Base-by-base conservation (phyloP, 768 basidiomycete species). In the Tylopilus vinaceipallidus region DNA sequence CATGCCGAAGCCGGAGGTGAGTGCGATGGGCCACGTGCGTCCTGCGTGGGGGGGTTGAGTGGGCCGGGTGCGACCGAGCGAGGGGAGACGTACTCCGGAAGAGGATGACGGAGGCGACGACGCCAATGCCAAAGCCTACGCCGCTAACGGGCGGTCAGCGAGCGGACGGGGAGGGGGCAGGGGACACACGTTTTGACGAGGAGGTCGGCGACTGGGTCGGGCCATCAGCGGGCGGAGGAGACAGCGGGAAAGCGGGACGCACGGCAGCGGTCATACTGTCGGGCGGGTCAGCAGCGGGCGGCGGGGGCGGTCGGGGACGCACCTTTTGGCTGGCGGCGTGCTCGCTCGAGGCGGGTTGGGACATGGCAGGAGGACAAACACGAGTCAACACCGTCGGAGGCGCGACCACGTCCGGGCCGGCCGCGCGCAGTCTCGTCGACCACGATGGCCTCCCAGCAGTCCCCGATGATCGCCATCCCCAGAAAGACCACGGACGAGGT, bases 401-500 rank as follows among this genome's bases (percentile, higher is more conserved):
- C n/a, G n/a, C n/a, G n/a, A n/a, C n/a, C n/a, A n/a, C n/a, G n/a
- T n/a, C n/a, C n/a, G n/a, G n/a, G n/a, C 12, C 7, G 14, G 13
- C 19, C 12, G 32, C 35, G 45, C 49, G 34, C 38, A 52, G 42
- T 41, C 20, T 23, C 43, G 24, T 30, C 12, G 6, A 29, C 38
- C 40, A 33, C 34, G 56, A 88, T 88, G 85, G 80, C 86, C 80
- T 80, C 86, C 40, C 77, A 82, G 67, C 87, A 91, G 70, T 85
- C 88, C 39, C 93, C 93, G 12, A 87, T 91, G 80, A 86, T 95
- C 54, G 81, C 91, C 12, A 91, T 98, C 33, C 95, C 95, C 0
- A 87, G 79, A 75, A 99, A 99, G 77, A 75, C 80, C n/a, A 97
- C 97, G 0, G 87, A 92, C 14, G 95, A 98, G 58, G 94, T 95